These are phyloP conservation scores for Alternaria panax DNA, from an alignment of 2,329 filamentous ascomycete genomes.

Conservation along the genomic window DNA sequence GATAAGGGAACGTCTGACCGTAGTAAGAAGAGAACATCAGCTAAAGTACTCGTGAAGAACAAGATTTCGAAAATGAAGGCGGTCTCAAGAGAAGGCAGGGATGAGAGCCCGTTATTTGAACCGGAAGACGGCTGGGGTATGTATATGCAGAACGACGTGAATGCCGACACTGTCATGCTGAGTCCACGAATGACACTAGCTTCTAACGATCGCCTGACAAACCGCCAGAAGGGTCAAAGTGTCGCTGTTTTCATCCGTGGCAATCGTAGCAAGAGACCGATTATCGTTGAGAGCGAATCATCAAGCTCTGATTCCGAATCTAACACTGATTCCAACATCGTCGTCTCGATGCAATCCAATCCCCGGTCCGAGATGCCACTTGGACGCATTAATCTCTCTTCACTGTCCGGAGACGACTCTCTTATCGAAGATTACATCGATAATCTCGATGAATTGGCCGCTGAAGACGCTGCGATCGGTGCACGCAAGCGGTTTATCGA, in stretches of 20 bases:
- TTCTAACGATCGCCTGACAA: neutral
- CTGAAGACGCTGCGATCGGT: neutral
- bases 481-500: too few relatives aligned
- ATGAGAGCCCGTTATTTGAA: neutral
- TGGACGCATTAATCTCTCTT: neutral
- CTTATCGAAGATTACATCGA: neutral
- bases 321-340: neutral
- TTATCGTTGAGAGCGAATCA: neutral
- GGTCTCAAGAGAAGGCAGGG: neutral
- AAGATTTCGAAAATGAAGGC: neutral
- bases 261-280: neutral
- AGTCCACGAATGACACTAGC: neutral
- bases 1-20: neutral
- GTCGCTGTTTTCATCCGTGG: neutral
- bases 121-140: neutral
- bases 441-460: neutral
- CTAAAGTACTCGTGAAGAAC: neutral
- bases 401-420: neutral
- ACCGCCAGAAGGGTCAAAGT: neutral
- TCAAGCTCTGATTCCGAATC: neutral
- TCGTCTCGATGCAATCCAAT: neutral
- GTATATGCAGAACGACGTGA: neutral
- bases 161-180: neutral
- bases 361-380: neutral
- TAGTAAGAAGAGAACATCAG: neutral